These are phyloP conservation scores for Podosphaera fusca DNA, from an alignment of 2,329 filamentous ascomycete species.

Conservation along the genomic window DNA sequence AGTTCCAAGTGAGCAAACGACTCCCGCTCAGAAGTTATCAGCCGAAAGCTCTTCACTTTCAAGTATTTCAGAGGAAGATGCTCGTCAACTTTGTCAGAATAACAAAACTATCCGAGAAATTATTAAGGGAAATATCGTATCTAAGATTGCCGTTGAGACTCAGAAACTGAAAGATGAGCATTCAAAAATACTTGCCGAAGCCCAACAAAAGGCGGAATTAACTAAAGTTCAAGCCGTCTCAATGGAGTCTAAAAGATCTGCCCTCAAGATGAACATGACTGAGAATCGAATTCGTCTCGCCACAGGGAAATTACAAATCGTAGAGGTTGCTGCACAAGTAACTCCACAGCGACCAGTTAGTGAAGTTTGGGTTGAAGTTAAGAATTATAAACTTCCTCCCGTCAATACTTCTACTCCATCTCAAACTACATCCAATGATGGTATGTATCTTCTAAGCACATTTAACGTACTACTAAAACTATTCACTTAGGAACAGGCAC, in stretches of 20 bases:
- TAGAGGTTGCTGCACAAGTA: constrained; percentile 61
- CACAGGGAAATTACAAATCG: constrained; percentile 50
- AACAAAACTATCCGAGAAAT: constrained; percentile 24
- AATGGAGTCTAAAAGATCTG: constrained; percentile 52
- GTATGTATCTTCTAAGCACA: constrained; percentile 1
- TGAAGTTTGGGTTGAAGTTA: constrained; percentile 71
- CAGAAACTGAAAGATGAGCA: constrained; percentile 31
- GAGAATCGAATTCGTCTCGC: constrained; percentile 43
- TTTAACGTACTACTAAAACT: background rate
- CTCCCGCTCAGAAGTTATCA: constrained; percentile 7
- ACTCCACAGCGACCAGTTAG: constrained; percentile 64
- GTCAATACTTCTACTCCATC: constrained; percentile 3
- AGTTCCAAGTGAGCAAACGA: constrained; percentile 7
- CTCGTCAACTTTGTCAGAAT: constrained; percentile 31
- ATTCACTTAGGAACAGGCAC: constrained; percentile 4
- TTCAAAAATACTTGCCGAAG: constrained; percentile 24
- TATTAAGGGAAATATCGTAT: constrained; percentile 38
- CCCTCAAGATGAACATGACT: constrained; percentile 54
- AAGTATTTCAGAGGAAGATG: constrained; percentile 29
- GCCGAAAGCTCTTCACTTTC: constrained; percentile 5
- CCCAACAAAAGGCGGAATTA: constrained; percentile 22
- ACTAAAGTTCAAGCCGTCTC: constrained; percentile 31
- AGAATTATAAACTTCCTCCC: constrained; percentile 29
- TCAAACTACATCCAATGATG: constrained; percentile 2
- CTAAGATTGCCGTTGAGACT: constrained; percentile 44